Percentiles rank a stretch among this genome's conserved stretches.
Evolutionary conservation across 306 rosid genomes (phyloP).

Genomic region (Geum urbanum): DNA sequence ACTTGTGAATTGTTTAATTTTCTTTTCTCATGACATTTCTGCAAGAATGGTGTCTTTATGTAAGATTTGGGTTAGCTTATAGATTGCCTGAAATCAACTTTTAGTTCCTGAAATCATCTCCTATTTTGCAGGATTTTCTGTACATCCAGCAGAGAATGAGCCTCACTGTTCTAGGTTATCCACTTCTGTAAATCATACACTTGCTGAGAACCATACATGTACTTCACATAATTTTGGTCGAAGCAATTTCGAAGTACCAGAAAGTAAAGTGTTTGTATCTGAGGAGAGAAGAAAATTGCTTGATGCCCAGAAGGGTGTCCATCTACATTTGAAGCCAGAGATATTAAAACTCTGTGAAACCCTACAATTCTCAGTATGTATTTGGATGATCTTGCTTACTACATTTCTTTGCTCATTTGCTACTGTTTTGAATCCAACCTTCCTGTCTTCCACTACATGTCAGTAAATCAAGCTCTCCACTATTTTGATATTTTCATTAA

Average conservation of each 20-base stretch:
- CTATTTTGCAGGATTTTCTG: slow-evolving; percentile 40
- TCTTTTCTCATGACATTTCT: slow-evolving; percentile 9
- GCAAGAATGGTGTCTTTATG: slow-evolving; percentile 19
- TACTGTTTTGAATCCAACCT: neutral
- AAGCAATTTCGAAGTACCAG: slow-evolving; percentile 23
- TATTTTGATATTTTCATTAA: slow-evolving; percentile 14
- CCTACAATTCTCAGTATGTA: slow-evolving; percentile 53
- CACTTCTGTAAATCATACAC: slow-evolving; percentile 28
- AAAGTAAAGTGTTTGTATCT: slow-evolving; percentile 23
- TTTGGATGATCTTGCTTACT: slow-evolving; percentile 9
- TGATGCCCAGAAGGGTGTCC: slow-evolving; percentile 41
- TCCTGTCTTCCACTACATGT: slow-evolving; percentile 1
- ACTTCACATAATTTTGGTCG: slow-evolving; percentile 4
- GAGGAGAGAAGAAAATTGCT: slow-evolving; percentile 30
- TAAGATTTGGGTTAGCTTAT: slow-evolving; percentile 15
- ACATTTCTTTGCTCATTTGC: neutral
- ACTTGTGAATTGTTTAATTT: slow-evolving; percentile 15
- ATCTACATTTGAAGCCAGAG: slow-evolving; percentile 40
- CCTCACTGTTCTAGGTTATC: slow-evolving; percentile 27
- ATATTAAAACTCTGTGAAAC: slow-evolving; percentile 53
- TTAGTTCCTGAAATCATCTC: slow-evolving; percentile 27
- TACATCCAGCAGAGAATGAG: slow-evolving; percentile 24
- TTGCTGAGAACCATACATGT: slow-evolving; percentile 16
- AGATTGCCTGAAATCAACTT: slow-evolving; percentile 19
- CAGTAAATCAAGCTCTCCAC: neutral